Evolutionary conservation across 768 basidiomycete species (phyloP), one percentile per base, ranked within the genome.

Genomic region (Myochromella boudieri): DNA sequence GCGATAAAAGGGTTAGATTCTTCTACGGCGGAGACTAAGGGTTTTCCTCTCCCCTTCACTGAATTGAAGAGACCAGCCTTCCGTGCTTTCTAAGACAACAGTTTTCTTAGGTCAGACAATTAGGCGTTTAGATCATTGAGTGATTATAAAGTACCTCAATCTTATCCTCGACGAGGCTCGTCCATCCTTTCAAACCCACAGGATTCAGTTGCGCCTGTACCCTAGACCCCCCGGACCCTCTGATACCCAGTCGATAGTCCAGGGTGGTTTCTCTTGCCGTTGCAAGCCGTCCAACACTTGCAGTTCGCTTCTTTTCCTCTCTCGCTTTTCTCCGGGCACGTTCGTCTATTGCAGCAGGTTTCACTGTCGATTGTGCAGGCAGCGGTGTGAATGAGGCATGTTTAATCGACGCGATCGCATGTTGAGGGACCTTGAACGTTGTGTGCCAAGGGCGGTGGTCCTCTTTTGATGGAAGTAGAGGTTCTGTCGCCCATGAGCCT

Each of bases 401-500:
- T 44, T 76, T 79, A 48, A 87, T 68, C 18, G 76, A 80, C 6
- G 78, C 65, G 1, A 62, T 61, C 1, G 69, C 71, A 61, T 84
- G 80, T 7, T 75, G 74, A 0, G 86, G 85, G 1, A 68, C 75
- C 45, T 74, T 81, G 67, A 81, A 88, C 22, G 75, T 77, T 14
- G 85, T 83, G 52, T 81, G 78, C 85, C 84, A 91, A 1, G 86
- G 85, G 55, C 72, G 70, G 52, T 87, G 85, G 0, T 72, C 74
- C 37, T 77, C 74, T 12, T 69, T 65, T 3, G 80, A 71, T 1
- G 81, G 77, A 29, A 87, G 69, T 2, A 86, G 64, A 0, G 78
- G 72, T 52, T 78, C 74, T 4, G 67, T 68, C 1, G 75, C 69
- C 75, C 76, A 78, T 1, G 74, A 76, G 1, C 69, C 70, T 38